phyloP scores from a whole-genome alignment of 2,329 filamentous ascomycete genomes.

The Zymoseptoria crescenta region DNA sequence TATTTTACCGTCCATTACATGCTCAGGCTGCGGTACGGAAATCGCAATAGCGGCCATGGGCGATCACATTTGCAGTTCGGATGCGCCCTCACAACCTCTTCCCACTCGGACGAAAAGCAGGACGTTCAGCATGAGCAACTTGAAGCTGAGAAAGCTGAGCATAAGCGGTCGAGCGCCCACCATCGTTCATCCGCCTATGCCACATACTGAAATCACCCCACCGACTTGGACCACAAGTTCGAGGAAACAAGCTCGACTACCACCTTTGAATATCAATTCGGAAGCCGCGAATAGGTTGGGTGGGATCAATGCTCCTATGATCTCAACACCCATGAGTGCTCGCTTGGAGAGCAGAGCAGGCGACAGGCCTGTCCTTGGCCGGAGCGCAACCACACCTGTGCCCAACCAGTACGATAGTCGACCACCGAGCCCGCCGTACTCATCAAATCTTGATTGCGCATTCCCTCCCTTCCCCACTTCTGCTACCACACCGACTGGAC shows the following conservation, averaged over 20 bases:
- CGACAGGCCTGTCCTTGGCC: constrained; percentile 18
- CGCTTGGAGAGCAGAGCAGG: constrained; percentile 19
- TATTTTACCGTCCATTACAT: constrained; percentile 79
- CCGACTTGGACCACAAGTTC: constrained; percentile 1
- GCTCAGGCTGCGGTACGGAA: constrained; percentile 67
- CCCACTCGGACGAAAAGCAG: constrained; percentile 10
- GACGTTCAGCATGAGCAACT: constrained; percentile 20
- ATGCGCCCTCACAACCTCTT: constrained; percentile 7
- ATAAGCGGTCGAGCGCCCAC: constrained; percentile 18
- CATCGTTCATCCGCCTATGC: neutral
- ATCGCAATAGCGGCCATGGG: constrained; percentile 82
- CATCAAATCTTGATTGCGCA: constrained; percentile 41
- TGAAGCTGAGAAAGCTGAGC: constrained; percentile 18
- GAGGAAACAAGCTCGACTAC: constrained; percentile 11
- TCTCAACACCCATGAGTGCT: constrained; percentile 26
- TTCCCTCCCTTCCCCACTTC: constrained; percentile 46
- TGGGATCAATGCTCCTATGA: constrained; percentile 49
- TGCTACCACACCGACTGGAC: constrained; percentile 14
- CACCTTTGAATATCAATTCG: constrained; percentile 25
- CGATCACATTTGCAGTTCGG: constrained; percentile 60
- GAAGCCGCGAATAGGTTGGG: constrained; percentile 30
- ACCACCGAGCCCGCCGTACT: constrained; percentile 36
- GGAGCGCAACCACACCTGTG: constrained; percentile 26
- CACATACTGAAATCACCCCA: constrained; percentile 2
- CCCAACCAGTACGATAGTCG: constrained; percentile 25